A percentile compares a stretch with the other conserved stretches of the same genome.
Evolutionary conservation across 345 rosid species (phyloP).

Genomic region (Melaleuca alternifolia): DNA sequence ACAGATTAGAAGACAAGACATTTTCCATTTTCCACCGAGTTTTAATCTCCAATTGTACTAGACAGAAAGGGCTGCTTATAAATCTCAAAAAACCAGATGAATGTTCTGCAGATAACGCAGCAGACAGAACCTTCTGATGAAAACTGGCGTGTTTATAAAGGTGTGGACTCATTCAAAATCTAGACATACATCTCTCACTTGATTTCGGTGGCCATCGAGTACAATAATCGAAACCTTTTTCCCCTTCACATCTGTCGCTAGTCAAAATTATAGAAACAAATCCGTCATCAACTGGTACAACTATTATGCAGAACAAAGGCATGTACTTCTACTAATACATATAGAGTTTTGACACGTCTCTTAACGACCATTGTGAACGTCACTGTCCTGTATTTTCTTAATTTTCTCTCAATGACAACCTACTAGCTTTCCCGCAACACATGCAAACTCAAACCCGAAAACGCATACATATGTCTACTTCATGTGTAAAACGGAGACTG

Average conservation of each 20-base stretch:
- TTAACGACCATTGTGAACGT: neutral
- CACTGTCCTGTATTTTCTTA: neutral
- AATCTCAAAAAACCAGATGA: neutral
- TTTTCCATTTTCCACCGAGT: neutral
- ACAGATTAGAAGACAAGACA: neutral
- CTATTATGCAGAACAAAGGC: neutral
- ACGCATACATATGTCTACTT: neutral
- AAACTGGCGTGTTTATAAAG: neutral
- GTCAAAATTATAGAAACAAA: neutral
- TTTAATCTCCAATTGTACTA: neutral
- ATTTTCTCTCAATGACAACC: neutral
- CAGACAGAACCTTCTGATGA: neutral
- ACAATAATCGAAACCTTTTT: neutral
- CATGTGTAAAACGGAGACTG: neutral
- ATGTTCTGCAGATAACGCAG: neutral
- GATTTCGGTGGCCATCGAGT: neutral
- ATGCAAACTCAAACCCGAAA: neutral
- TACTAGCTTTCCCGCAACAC: neutral
- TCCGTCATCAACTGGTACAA: neutral
- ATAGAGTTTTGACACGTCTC: neutral
- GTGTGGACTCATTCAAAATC: neutral
- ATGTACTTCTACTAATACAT: neutral
- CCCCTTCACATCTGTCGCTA: neutral
- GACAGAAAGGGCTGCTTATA: neutral
- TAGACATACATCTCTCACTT: neutral